Percentiles rank a stretch among this genome's conserved stretches.
These are phyloP conservation scores for Myrmaecium sp. DNA, from an alignment of 2,329 filamentous ascomycete genomes.

Conservation along the genomic window DNA sequence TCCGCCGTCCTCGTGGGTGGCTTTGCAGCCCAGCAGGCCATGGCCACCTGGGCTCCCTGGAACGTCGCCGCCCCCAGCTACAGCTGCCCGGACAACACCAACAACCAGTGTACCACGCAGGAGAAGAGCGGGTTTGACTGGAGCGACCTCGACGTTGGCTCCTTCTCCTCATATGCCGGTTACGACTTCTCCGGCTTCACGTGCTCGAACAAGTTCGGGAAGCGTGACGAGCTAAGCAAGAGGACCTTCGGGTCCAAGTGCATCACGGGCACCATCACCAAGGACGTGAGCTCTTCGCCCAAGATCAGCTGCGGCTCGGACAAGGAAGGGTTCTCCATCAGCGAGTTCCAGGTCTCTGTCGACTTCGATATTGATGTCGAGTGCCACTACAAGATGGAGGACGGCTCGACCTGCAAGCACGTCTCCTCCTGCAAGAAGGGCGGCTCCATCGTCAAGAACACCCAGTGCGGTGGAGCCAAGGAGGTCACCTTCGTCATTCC, in stretches of 20 bases:
- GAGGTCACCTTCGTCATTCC: slow-evolving; percentile 55
- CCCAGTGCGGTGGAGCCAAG: slow-evolving; percentile 81
- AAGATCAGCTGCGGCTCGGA: slow-evolving; percentile 39
- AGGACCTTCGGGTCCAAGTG: slow-evolving; percentile 24
- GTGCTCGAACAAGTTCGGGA: slow-evolving; percentile 45
- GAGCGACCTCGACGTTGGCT: slow-evolving; percentile 42
- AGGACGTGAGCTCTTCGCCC: slow-evolving; percentile 36
- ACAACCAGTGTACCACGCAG: slow-evolving; percentile 60
- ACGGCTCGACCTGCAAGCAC: slow-evolving; percentile 70
- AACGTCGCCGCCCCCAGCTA: slow-evolving; percentile 35
- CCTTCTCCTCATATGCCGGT: slow-evolving; percentile 41
- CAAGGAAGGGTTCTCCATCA: slow-evolving; percentile 52
- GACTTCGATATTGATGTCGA: slow-evolving; percentile 65
- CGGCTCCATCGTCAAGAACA: slow-evolving; percentile 60
- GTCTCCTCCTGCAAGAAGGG: slow-evolving; percentile 47
- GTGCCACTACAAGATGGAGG: slow-evolving; percentile 76
- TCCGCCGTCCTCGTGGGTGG: slow-evolving; percentile 28
- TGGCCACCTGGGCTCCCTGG: slow-evolving; percentile 28
- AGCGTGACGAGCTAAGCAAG: slow-evolving; percentile 38
- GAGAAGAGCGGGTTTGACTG: slow-evolving; percentile 61
- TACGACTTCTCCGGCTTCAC: slow-evolving; percentile 59
- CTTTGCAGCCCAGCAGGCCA: slow-evolving; percentile 27
- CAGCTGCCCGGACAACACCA: slow-evolving; percentile 50
- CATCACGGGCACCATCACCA: slow-evolving; percentile 27
- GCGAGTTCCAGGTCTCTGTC: slow-evolving; percentile 52